Evolutionary conservation across 2,329 filamentous ascomycete species (phyloP).

Genomic region (Colletotrichum abscissum): DNA sequence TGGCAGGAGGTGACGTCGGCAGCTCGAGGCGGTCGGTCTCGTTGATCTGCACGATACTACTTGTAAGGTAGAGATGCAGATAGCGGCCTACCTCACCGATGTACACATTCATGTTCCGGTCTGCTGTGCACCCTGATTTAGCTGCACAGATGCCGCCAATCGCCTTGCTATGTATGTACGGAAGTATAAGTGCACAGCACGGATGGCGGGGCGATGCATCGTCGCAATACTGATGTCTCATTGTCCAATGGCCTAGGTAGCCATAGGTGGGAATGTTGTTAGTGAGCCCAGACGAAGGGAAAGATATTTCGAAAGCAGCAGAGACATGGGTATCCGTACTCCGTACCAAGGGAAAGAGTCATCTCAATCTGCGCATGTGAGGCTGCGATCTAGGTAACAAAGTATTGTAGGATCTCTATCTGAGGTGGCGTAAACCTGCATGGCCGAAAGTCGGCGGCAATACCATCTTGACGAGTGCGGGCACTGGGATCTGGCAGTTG

Average conservation of each 20-base stretch:
- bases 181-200: too few species aligned
- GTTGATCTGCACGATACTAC: background rate
- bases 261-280: background rate
- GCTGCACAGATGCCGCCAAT: too few species aligned
- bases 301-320: background rate
- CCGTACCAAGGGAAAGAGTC: too few species aligned
- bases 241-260: constrained; percentile 13
- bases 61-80: background rate
- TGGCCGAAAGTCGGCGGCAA: background rate
- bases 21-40: background rate
- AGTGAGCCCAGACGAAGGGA: background rate
- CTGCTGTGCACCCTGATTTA: too few species aligned
- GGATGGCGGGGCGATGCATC: background rate
- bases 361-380: background rate
- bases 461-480: background rate
- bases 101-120: too few species aligned
- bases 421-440: background rate
- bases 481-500: background rate
- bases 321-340: background rate
- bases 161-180: too few species aligned
- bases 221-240: constrained; percentile 22
- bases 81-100: background rate
- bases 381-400: background rate
- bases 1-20: background rate
- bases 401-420: background rate